Evolutionary conservation across 2,329 filamentous ascomycete species (phyloP).

Genomic region (Emmonsia crescens): DNA sequence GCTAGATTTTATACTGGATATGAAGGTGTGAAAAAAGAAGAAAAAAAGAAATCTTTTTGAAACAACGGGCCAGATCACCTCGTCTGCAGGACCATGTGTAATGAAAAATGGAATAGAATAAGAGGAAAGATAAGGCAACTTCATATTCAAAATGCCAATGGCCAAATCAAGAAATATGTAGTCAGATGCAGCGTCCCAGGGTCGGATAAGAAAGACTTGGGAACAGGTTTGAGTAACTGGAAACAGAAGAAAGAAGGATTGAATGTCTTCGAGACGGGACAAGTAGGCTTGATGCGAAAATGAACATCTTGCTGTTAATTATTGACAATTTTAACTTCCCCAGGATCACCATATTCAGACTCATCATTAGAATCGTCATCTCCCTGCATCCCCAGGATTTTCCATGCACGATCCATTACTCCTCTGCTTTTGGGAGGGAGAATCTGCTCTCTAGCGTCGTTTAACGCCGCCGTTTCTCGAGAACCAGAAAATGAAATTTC

Average conservation of each 20-base stretch:
- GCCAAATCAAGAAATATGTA: neutral
- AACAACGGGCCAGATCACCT: neutral
- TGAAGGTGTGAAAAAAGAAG: neutral
- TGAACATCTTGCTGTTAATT: neutral
- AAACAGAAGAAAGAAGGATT: neutral
- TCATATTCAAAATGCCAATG: neutral
- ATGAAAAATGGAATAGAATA: neutral
- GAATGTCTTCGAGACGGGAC: neutral
- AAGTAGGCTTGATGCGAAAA: neutral
- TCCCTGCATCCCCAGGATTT: conserved; percentile 29
- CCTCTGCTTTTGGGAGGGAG: conserved; percentile 23
- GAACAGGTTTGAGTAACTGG: neutral
- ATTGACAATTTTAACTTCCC: conserved; percentile 8
- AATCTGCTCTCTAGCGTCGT: conserved; percentile 9
- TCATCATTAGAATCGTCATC: conserved; percentile 13
- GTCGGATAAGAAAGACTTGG: too few relatives aligned
- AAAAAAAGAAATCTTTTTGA: neutral
- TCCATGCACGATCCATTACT: conserved; percentile 33
- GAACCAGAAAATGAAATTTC: neutral
- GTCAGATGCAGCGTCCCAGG: neutral
- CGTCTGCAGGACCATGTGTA: neutral
- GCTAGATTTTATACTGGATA: neutral
- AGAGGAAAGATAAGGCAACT: neutral
- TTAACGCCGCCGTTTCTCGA: neutral
- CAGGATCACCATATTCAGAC: conserved; percentile 3